phyloP scores from a whole-genome alignment of 2,329 filamentous ascomycete genomes.

The Pseudofabraea citricarpa region DNA sequence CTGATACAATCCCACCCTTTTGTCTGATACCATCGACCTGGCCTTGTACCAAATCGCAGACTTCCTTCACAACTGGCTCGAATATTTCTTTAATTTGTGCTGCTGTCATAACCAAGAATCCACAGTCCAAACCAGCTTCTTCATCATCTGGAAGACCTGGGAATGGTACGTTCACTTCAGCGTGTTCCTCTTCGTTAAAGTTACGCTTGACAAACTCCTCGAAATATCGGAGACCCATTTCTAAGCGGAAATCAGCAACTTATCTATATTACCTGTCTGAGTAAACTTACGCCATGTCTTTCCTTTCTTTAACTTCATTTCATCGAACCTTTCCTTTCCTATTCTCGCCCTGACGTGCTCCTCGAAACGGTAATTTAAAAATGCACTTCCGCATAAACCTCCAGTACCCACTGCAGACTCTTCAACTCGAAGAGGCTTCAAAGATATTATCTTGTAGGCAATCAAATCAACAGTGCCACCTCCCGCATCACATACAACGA shows the following conservation, averaged over 20 bases:
- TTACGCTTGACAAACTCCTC: slow-evolving; percentile 83
- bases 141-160: slow-evolving; percentile 73
- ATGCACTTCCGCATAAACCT: slow-evolving; percentile 71
- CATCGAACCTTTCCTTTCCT: slow-evolving; percentile 61
- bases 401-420: slow-evolving; percentile 78
- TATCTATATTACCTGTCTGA: slow-evolving; percentile 2
- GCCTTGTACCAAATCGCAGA: slow-evolving; percentile 62
- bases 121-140: slow-evolving; percentile 68
- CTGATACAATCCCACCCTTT: slow-evolving; percentile 59
- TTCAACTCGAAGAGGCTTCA: slow-evolving; percentile 67
- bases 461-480: slow-evolving; percentile 69
- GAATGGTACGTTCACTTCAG: slow-evolving; percentile 75
- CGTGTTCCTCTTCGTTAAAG: slow-evolving; percentile 73
- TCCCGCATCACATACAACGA: slow-evolving; percentile 52
- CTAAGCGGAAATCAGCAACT: slow-evolving; percentile 3
- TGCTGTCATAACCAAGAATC: slow-evolving; percentile 69
- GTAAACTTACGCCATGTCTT: slow-evolving; percentile 64
- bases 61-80: slow-evolving; percentile 68
- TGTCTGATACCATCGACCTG: slow-evolving; percentile 59
- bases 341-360: slow-evolving; percentile 68
- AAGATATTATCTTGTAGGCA: slow-evolving; percentile 73
- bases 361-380: slow-evolving; percentile 77
- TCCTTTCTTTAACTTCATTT: slow-evolving; percentile 72
- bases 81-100: slow-evolving; percentile 69
- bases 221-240: slow-evolving; percentile 73